Evolutionary conservation across 2,329 filamentous ascomycete species (phyloP).

Genomic region (Ciborinia camelliae): DNA sequence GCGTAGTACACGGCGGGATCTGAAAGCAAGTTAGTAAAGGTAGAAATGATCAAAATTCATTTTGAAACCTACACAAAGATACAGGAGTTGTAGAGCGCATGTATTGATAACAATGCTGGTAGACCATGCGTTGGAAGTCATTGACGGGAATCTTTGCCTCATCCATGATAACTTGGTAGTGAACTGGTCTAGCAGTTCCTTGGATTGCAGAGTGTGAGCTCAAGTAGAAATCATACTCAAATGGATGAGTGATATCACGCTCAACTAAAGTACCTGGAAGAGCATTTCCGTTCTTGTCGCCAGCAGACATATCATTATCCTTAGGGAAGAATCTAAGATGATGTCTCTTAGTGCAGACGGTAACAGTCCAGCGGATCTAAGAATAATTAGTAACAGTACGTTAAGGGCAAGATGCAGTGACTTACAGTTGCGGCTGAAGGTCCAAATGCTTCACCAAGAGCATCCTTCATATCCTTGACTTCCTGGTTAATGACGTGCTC

Average conservation of each 20-base stretch:
- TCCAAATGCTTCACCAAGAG: conserved; percentile 45
- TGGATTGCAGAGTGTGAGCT: conserved; percentile 75
- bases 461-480: conserved; percentile 63
- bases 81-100: conserved; percentile 89
- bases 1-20: conserved; percentile 92
- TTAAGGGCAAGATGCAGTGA: neutral
- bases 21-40: conserved; percentile 36
- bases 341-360: conserved; percentile 90
- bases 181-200: conserved; percentile 86
- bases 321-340: conserved; percentile 90
- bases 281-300: conserved; percentile 76
- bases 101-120: conserved; percentile 93
- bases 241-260: conserved; percentile 82
- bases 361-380: conserved; percentile 67
- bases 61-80: conserved; percentile 47
- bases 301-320: conserved; percentile 44
- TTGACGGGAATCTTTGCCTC: conserved; percentile 67
- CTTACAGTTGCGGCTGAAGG: conserved; percentile 32
- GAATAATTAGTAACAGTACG: conserved; percentile 16
- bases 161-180: conserved; percentile 86
- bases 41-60: conserved; percentile 43
- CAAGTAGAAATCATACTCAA: conserved; percentile 77
- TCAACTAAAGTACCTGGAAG: conserved; percentile 86
- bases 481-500: conserved; percentile 76
- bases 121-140: conserved; percentile 81